phyloP scores from a whole-genome alignment of 331 rosid species.

The Acacia concinna region DNA sequence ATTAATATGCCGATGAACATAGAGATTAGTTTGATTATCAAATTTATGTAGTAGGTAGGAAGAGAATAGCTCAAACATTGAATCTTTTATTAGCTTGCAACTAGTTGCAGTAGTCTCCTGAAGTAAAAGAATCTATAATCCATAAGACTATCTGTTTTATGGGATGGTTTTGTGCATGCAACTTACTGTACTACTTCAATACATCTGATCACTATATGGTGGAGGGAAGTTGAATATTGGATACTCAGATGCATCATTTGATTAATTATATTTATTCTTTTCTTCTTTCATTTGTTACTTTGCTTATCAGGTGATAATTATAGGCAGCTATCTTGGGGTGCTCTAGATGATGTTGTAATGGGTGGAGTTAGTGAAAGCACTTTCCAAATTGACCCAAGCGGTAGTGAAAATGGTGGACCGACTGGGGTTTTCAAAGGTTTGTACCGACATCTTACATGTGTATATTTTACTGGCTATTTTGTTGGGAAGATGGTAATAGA shows the following conservation, averaged over 20 bases:
- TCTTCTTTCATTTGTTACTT: neutral
- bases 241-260: neutral
- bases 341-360: constrained; percentile 96
- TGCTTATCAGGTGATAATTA: constrained; percentile 48
- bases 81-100: neutral
- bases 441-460: constrained; percentile 30
- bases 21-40: constrained; percentile 18
- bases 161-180: constrained; percentile 14
- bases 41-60: constrained; percentile 17
- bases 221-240: neutral
- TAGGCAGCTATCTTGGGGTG: constrained; percentile 81
- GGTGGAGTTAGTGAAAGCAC: constrained; percentile 95
- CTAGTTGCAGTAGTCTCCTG: constrained; percentile 9
- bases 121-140: neutral
- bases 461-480: neutral
- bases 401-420: constrained; percentile 77
- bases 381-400: constrained; percentile 70
- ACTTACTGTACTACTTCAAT: constrained; percentile 11
- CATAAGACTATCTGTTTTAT: neutral
- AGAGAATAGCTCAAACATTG: constrained; percentile 5
- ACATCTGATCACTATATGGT: constrained; percentile 8
- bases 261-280: neutral
- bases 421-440: constrained; percentile 84
- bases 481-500: neutral
- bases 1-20: neutral